Percentiles rank a stretch among this genome's conserved stretches.
These are phyloP conservation scores for Claviceps sorghi DNA, from an alignment of 2,329 filamentous ascomycete genomes.

Conservation along the genomic window DNA sequence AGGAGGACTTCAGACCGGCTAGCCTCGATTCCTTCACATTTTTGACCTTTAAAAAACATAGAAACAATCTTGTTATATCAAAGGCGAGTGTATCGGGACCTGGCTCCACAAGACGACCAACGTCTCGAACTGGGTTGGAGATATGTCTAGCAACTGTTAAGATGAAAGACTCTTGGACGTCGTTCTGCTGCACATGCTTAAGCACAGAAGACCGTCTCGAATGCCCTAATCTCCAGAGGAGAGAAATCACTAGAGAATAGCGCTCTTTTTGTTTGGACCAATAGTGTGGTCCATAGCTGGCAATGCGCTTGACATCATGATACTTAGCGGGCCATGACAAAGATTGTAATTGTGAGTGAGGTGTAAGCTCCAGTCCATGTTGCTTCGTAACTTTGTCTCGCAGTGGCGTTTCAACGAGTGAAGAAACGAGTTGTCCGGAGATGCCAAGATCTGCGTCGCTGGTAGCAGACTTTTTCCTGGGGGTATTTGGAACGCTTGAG, in stretches of 20 bases:
- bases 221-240: slow-evolving; percentile 18
- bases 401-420: neutral
- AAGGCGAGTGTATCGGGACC: slow-evolving; percentile 12
- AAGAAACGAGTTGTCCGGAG: slow-evolving; percentile 6
- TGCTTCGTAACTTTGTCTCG: neutral
- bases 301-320: slow-evolving; percentile 9
- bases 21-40: slow-evolving; percentile 9
- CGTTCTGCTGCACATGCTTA: slow-evolving; percentile 10
- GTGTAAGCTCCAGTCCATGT: neutral
- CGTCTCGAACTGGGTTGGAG: slow-evolving; percentile 6
- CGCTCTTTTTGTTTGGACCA: slow-evolving; percentile 16
- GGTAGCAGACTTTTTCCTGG: neutral
- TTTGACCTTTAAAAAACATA: slow-evolving; percentile 16
- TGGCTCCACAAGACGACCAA: slow-evolving; percentile 4
- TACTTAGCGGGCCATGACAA: slow-evolving; percentile 3
- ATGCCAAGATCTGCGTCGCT: slow-evolving; percentile 12
- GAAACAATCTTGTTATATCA: slow-evolving; percentile 18
- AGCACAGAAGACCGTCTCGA: slow-evolving; percentile 15
- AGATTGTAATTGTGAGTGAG: neutral
- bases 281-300: slow-evolving; percentile 6
- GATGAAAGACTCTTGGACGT: slow-evolving; percentile 6
- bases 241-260: slow-evolving; percentile 16
- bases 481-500: slow-evolving; percentile 6
- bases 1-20: slow-evolving; percentile 1
- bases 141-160: slow-evolving; percentile 5